A percentile compares a stretch with the other conserved stretches of the same genome.
phyloP scores from a whole-genome alignment of 305 asterid species.

The Plantago coronopus region DNA sequence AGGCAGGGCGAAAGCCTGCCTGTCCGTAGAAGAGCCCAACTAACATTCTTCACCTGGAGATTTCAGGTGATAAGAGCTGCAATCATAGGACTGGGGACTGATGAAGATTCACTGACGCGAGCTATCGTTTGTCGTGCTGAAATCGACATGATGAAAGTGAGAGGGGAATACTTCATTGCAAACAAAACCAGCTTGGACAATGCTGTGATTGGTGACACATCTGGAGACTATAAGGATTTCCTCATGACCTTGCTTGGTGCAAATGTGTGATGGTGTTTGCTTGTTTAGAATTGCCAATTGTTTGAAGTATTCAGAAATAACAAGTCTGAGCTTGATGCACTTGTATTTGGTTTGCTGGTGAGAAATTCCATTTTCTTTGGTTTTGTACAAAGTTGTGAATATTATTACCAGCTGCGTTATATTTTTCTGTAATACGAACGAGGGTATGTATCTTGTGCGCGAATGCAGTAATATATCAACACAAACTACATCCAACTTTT shows the following conservation, averaged over 20 bases:
- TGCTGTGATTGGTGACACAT: constrained; percentile 66
- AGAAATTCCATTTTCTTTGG: too few species aligned
- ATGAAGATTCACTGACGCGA: constrained; percentile 70
- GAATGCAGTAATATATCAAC: too few species aligned
- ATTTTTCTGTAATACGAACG: too few species aligned
- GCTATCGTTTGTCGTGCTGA: constrained; percentile 62
- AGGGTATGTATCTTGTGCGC: too few species aligned
- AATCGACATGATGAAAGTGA: constrained; percentile 57
- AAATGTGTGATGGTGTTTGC: constrained; percentile 26
- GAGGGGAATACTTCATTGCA: constrained; percentile 44
- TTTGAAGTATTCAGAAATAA: neutral
- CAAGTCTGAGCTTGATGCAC: too few species aligned
- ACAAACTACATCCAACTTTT: too few species aligned
- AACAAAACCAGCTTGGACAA: constrained; percentile 43
- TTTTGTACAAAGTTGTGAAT: neutral
- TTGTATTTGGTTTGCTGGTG: too few species aligned
- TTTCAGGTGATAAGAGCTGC: constrained; percentile 55
- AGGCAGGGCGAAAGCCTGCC: too few species aligned
- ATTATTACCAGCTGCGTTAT: neutral
- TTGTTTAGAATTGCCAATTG: constrained; percentile 1
- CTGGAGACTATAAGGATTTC: constrained; percentile 73
- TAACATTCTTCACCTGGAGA: constrained; percentile 12
- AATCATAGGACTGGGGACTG: constrained; percentile 61
- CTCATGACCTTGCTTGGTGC: constrained; percentile 67
- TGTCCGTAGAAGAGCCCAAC: too few species aligned